These are phyloP conservation scores for Solanum appendiculatum DNA, from an alignment of 257 asterid species.

Conservation along the genomic window DNA sequence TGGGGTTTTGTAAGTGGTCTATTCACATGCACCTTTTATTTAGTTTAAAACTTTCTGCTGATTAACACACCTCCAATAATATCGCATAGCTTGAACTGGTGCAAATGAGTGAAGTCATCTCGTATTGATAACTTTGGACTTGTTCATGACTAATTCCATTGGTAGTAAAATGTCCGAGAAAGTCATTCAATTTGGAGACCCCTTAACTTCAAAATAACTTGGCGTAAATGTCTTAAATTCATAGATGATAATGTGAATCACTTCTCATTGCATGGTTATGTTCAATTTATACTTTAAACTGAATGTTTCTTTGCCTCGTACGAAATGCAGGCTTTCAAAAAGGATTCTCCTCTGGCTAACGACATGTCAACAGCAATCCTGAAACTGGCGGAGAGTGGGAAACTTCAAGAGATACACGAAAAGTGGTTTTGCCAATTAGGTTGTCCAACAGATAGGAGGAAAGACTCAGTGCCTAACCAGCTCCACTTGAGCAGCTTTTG, in stretches of 20 bases:
- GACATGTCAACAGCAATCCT: constrained; percentile 75
- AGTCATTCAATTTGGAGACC: background rate
- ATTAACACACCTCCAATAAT: background rate
- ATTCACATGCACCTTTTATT: background rate
- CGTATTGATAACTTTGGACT: background rate
- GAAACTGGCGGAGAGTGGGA: constrained; percentile 53
- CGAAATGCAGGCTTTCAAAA: constrained; percentile 49
- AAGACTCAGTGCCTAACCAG: constrained; percentile 44
- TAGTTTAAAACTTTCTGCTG: background rate
- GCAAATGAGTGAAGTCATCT: background rate
- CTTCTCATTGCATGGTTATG: background rate
- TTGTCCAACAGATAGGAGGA: constrained; percentile 38
- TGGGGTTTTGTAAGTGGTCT: constrained; percentile 50
- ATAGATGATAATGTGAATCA: background rate
- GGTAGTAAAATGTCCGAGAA: background rate
- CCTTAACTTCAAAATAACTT: background rate
- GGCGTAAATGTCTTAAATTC: background rate
- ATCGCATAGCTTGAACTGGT: background rate
- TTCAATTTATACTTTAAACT: background rate
- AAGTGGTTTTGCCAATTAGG: constrained; percentile 54
- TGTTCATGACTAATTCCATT: background rate
- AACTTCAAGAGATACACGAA: constrained; percentile 49
- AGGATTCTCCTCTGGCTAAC: constrained; percentile 64
- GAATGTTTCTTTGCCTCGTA: background rate
- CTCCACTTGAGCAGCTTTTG: constrained; percentile 68